Evolutionary conservation across 805 yeast genomes (phyloP).

Genomic region (Candida silvicultrix): DNA sequence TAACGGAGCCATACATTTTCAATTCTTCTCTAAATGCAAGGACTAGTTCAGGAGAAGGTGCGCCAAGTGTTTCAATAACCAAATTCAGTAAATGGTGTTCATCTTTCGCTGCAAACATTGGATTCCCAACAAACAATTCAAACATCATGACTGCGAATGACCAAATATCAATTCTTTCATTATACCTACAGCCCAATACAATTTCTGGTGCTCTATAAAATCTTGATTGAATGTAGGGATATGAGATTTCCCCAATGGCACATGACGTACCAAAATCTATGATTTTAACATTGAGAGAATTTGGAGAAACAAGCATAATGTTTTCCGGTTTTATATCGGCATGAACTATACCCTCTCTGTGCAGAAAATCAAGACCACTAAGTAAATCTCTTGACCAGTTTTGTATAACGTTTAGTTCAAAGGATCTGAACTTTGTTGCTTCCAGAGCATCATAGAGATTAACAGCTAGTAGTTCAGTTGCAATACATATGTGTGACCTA

Average conservation of each 20-base stretch:
- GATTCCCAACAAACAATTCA: slow-evolving; percentile 83
- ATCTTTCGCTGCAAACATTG: slow-evolving; percentile 78
- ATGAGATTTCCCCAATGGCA: slow-evolving; percentile 55
- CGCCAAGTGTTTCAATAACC: slow-evolving; percentile 78
- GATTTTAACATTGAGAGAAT: slow-evolving; percentile 48
- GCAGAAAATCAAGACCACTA: slow-evolving; percentile 54
- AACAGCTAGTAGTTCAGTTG: slow-evolving; percentile 64
- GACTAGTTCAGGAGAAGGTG: slow-evolving; percentile 49
- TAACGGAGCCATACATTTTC: slow-evolving; percentile 13
- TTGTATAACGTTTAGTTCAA: slow-evolving; percentile 34
- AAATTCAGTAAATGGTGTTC: slow-evolving; percentile 73
- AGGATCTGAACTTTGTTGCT: slow-evolving; percentile 41
- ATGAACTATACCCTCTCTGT: slow-evolving; percentile 54
- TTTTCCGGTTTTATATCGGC: slow-evolving; percentile 89
- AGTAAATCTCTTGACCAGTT: slow-evolving; percentile 50
- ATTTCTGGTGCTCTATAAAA: slow-evolving; percentile 80
- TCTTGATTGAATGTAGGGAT: slow-evolving; percentile 79
- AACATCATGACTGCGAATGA: slow-evolving; percentile 85
- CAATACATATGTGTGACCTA: slow-evolving; percentile 77
- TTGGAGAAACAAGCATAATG: slow-evolving; percentile 47
- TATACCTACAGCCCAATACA: slow-evolving; percentile 57
- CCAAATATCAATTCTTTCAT: slow-evolving; percentile 86
- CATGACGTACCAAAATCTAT: slow-evolving; percentile 81
- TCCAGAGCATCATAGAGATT: slow-evolving; percentile 60
- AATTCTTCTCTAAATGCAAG: slow-evolving; percentile 29